Evolutionary conservation across 2,329 filamentous ascomycete genomes (phyloP), one percentile per base, ranked within the genome.

Genomic region (Phaeoacremonium minimum): DNA sequence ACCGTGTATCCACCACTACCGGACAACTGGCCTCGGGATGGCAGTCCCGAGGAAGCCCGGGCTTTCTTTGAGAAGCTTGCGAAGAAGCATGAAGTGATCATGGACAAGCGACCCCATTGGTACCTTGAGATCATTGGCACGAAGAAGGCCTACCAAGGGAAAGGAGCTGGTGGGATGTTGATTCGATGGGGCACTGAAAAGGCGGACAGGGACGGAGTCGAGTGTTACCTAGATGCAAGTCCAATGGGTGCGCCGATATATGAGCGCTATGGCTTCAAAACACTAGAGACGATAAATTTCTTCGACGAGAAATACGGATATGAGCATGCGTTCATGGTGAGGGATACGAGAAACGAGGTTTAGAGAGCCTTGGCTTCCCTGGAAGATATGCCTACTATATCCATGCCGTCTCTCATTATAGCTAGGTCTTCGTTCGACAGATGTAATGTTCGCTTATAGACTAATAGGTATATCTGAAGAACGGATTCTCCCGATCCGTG

Each of bases 201-300:
- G 41, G 69, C 70, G 2, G 71, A 75, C 45, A 55, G 51, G 5
- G 62, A 59, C 2, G 56, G 61, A 0, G 43, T 57, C 12, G 63
- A 67, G 30, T 60, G 64, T 8, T 78, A 69, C 49, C 50, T 78
- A 2, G 71, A 77, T 40, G 67, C 71, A 7, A 74, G 72, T 31
- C 62, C 60, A 0, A 61, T 60, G 13, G 73, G 69, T 3, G 63
- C 56, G 39, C 58, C 55, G 1, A 36, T 75, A 14, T 78, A 78
- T 53, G 50, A 60, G 40, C 67, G 60, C 43, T 58, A 66, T 46
- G 73, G 72, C 4, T 78, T 72, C 44, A 47, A 49, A 36, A 50
- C 57, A 7, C 41, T 68, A 13, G 64, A 62, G 3, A 51, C 57
- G 30, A 34, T 66, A 12, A 32, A 32, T 18, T 51, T 71, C 31